phyloP scores from a whole-genome alignment of 768 basidiomycete species.

The Tephrocybe sp. region DNA sequence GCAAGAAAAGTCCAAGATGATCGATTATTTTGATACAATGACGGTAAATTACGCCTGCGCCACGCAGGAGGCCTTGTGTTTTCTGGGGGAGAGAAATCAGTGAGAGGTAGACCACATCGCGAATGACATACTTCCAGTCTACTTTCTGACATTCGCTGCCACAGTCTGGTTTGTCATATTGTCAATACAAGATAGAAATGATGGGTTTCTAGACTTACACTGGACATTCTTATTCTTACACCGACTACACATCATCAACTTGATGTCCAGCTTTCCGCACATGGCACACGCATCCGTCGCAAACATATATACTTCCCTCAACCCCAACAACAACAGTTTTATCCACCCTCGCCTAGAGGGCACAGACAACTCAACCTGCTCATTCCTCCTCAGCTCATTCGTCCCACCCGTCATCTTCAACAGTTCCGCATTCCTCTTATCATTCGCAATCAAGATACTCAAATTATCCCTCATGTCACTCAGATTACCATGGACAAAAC shows the following conservation, averaged over 20 bases:
- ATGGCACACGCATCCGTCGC: slow-evolving; percentile 28
- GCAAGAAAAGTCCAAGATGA: neutral
- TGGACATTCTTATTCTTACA: slow-evolving; percentile 23
- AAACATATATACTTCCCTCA: slow-evolving; percentile 17
- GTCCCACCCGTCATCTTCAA: slow-evolving; percentile 1
- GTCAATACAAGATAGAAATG: no score
- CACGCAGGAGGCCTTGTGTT: neutral
- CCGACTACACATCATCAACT: slow-evolving; percentile 22
- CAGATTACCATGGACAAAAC: slow-evolving; percentile 19
- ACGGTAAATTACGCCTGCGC: neutral
- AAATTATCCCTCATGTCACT: slow-evolving; percentile 22
- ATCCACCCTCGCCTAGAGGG: slow-evolving; percentile 18
- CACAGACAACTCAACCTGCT: slow-evolving; percentile 18
- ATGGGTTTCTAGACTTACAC: slow-evolving; percentile 20
- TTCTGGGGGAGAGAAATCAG: slow-evolving; percentile 14
- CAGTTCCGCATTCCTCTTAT: slow-evolving; percentile 18
- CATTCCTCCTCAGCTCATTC: slow-evolving; percentile 18
- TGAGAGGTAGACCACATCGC: slow-evolving; percentile 4
- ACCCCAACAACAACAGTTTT: slow-evolving; percentile 15
- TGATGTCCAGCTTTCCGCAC: slow-evolving; percentile 25
- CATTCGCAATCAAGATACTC: slow-evolving; percentile 21
- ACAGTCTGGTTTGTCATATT: neutral
- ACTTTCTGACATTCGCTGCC: slow-evolving; percentile 4
- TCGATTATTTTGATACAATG: neutral
- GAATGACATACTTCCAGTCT: slow-evolving; percentile 7